Base-by-base conservation (phyloP, 2,329 filamentous ascomycete species). In the Venturia asperata region DNA sequence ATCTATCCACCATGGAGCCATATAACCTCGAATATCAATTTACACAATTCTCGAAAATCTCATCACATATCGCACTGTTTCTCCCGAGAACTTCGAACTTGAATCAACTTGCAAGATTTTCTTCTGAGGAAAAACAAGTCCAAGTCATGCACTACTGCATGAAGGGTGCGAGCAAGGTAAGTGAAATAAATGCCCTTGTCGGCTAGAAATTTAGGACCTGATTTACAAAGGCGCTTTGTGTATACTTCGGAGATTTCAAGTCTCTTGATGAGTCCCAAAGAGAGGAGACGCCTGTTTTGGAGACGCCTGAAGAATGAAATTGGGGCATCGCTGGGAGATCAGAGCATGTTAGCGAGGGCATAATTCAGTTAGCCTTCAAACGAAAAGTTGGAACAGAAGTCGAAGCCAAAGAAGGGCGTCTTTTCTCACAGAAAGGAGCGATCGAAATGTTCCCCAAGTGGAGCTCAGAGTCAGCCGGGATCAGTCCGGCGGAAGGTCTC, bases 61-160 rank as follows among this genome's bases (percentile, higher is more conserved):
- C 79, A 0, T 76, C 78, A 42, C 77, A 86, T 66, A 73, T 88
- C 63, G 90, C 89, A 1, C 80, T 99, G 7, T 99, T 89, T 72
- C 80, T 99, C 21, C 94, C 95, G 0, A 83, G 95, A 66, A 94
- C 88, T 1, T 93, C 91, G 67, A 87, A 96, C 74, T 74, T 96
- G 63, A 83, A 86, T 62, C 92, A 96, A 75, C 81, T 96, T 67
- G 89, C 90, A 4, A 81, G 77, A 2, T 77, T 77, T 13, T 77
- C 78, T 1, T 72, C 76, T 3, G 74, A 77, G 5, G 78, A 75
- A 2, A 72, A 79, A 65, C 89, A 88, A 76, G 80, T 91, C 21
- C 85, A 88, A 56, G 87, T 93, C 34, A 85, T 90, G 61, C 94
- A 99, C 78, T 97, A 97, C 74, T 96, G 92, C 73, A 90, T 96